Evolutionary conservation across 768 basidiomycete species (phyloP), one percentile per base, ranked within the genome.

Genomic region (Phlebiopsis flavidoalba): DNA sequence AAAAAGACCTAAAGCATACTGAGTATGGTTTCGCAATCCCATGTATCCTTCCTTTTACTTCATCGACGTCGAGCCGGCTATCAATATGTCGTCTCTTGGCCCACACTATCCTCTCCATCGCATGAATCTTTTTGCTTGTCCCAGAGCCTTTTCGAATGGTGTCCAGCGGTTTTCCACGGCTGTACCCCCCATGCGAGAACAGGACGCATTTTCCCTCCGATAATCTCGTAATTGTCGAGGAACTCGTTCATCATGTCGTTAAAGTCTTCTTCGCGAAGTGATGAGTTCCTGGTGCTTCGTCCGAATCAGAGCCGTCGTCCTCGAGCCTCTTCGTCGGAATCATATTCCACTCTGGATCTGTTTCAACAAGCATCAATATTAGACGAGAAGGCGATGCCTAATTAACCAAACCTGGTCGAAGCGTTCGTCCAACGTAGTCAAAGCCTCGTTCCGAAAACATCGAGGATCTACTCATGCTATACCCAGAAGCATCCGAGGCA

Each of bases 11-110:
- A 31, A 31, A 6, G 26, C 91, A 72, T 72, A 96, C 96, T 87
- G 2, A 99, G 77, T 43, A 99, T 90, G 1, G 94, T 97, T 73
- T 99, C 95, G 63, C 92, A 95, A 70, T 99, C 97, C 97, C 97
- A 99, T 49, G 85, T 76, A 64, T 89, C 87, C 65, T 88, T 85
- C 58, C 87, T 64, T 88, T 85, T 58, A 85, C 83, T 65, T 85
- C 82, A 52, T 82, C 80, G 55, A 72, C 61, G 58, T 76, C 64
- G 11, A 75, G n/a, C 69, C 6, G 74, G 74, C 62, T n/a, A 76
- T 72, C 26, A 77, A 73, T 36, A 82, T 69, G n/a, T 72, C 74
- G 5, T 74, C 75, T 82, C 79, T 1, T 80, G 80, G 3, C 74
- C 74, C n/a, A n/a, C n/a, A 31, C 81, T 80, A 3, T 83, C 82